Percentiles rank a stretch among this genome's conserved stretches.
These are phyloP conservation scores for Serendipita indica DNA, from an alignment of 768 basidiomycete genomes.

Conservation along the genomic window DNA sequence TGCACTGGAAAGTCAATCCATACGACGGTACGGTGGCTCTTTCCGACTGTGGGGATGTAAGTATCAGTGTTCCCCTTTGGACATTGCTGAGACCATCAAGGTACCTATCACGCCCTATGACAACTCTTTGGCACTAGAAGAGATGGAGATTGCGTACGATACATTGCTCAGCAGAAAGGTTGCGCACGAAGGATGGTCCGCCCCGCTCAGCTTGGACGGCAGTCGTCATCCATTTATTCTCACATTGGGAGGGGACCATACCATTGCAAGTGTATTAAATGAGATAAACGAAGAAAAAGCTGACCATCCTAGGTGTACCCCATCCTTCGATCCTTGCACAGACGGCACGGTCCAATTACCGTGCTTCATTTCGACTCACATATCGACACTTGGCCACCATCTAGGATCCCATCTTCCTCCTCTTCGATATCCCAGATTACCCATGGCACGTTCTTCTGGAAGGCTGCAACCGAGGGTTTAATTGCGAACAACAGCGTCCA, in stretches of 20 bases:
- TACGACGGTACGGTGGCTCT: constrained; percentile 42
- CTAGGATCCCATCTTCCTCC: constrained; percentile 14
- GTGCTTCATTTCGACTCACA: constrained; percentile 82
- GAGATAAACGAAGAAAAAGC: not conserved
- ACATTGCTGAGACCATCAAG: constrained; percentile 22
- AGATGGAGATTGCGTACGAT: constrained; percentile 75
- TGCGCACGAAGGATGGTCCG: constrained; percentile 19
- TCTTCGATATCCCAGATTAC: constrained; percentile 44
- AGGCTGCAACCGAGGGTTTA: constrained; percentile 64
- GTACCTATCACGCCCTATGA: constrained; percentile 70
- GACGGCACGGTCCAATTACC: constrained; percentile 65
- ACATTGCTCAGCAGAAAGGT: constrained; percentile 49
- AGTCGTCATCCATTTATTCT: constrained; percentile 60
- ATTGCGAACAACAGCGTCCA: constrained; percentile 64
- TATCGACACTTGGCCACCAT: constrained; percentile 52
- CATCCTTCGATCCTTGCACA: constrained; percentile 64
- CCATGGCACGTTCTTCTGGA: constrained; percentile 76
- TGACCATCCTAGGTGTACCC: constrained; percentile 42
- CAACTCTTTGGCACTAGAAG: constrained; percentile 67
- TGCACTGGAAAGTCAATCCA: constrained; percentile 60
- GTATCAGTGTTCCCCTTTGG: constrained; percentile 13
- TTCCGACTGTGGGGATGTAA: constrained; percentile 75
- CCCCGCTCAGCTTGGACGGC: constrained; percentile 40
- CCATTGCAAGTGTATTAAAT: constrained; percentile 39
- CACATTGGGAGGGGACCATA: constrained; percentile 79